phyloP scores from a whole-genome alignment of 75 land plant species.

The Pseudotsuga menziesii region DNA sequence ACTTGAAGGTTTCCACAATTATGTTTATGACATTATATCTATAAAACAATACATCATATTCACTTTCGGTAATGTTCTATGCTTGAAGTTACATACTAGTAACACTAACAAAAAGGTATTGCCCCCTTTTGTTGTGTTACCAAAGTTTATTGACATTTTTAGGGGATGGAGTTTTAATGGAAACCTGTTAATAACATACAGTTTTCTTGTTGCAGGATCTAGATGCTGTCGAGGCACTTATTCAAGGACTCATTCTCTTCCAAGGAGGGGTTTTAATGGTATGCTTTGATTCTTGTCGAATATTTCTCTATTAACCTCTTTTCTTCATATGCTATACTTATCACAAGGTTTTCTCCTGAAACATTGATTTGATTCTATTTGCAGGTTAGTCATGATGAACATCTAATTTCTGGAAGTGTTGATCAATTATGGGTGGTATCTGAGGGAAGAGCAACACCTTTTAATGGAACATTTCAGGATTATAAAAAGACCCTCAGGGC shows the following conservation, averaged over 20 bases:
- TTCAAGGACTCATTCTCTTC: conserved; percentile 93
- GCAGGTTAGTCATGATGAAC: conserved; percentile 99
- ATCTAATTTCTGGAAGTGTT: conserved; percentile 95
- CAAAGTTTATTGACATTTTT: not conserved
- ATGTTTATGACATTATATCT: no score
- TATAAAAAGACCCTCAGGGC: conserved; percentile 86
- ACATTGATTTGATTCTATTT: not conserved
- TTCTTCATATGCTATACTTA: not conserved
- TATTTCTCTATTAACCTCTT: not conserved
- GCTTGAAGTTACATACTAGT: no score
- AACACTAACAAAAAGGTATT: no score
- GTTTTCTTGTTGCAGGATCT: conserved; percentile 61
- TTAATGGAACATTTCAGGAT: conserved; percentile 79
- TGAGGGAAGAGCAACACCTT: conserved; percentile 79
- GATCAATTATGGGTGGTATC: conserved; percentile 95
- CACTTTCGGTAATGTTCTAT: no score
- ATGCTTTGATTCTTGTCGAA: conserved; percentile 1
- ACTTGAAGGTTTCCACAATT: no score
- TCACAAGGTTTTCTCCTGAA: not conserved
- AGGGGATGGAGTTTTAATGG: not conserved
- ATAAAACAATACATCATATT: no score
- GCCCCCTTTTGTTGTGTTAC: not conserved
- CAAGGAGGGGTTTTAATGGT: conserved; percentile 99
- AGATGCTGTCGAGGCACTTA: conserved; percentile 99
- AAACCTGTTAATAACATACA: not conserved